These are phyloP conservation scores for Mimosa pudica DNA, from an alignment of 306 rosid species.

Conservation along the genomic window DNA sequence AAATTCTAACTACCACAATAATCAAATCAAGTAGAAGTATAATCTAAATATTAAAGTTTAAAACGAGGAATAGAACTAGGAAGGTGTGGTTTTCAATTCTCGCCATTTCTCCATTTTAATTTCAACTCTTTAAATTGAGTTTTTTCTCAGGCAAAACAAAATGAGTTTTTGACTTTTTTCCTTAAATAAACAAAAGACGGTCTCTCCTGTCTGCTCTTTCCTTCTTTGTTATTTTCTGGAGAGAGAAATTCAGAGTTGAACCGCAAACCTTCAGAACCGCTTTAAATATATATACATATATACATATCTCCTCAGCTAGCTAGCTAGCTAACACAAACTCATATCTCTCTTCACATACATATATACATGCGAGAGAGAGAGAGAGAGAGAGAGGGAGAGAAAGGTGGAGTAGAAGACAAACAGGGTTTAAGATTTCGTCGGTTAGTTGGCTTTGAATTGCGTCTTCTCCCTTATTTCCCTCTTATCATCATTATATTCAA, in stretches of 20 bases:
- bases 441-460: slow-evolving; percentile 58
- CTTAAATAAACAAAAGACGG: slow-evolving; percentile 17
- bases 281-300: slow-evolving; percentile 39
- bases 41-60: not conserved
- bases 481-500: slow-evolving; percentile 15
- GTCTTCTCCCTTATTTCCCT: slow-evolving; percentile 8
- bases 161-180: not conserved
- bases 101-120: not conserved
- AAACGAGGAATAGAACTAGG: slow-evolving; percentile 31
- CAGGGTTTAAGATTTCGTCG: slow-evolving; percentile 39
- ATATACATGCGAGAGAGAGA: slow-evolving; percentile 13
- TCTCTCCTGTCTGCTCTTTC: slow-evolving; percentile 27
- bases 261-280: slow-evolving; percentile 46
- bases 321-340: slow-evolving; percentile 39
- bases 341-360: slow-evolving; percentile 29
- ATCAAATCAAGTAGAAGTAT: no score
- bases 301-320: slow-evolving; percentile 21
- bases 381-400: slow-evolving; percentile 32
- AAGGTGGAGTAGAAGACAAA: slow-evolving; percentile 6
- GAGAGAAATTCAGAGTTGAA: slow-evolving; percentile 34
- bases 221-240: slow-evolving; percentile 33
- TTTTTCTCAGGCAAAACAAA: no score
- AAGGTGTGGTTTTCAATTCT: slow-evolving; percentile 24
- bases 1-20: no score
- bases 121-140: slow-evolving; percentile 23